A percentile compares a stretch with the other conserved stretches of the same genome.
phyloP scores from a whole-genome alignment of 2,329 filamentous ascomycete genomes.

The Ophioceras dolichostomum region DNA sequence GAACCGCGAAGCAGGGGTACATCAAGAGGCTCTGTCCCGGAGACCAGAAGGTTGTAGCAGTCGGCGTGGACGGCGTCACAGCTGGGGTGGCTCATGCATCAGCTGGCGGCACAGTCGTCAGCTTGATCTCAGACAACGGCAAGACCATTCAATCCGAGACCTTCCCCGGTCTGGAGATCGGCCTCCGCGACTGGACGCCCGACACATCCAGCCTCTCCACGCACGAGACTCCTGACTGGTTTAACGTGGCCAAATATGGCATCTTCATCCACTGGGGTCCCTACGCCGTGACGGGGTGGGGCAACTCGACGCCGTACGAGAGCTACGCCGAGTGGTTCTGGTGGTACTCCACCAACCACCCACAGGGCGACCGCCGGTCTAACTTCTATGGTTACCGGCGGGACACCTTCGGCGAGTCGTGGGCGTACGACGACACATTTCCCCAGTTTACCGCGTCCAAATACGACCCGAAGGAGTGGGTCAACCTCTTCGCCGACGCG shows the following conservation, averaged over 20 bases:
- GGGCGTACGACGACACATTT: constrained; percentile 19
- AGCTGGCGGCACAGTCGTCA: too few relatives aligned
- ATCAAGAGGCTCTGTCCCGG: constrained; percentile 28
- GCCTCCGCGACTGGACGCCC: constrained; percentile 17
- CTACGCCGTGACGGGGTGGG: constrained; percentile 44
- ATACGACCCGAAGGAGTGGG: constrained; percentile 14
- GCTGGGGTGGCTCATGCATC: too few relatives aligned
- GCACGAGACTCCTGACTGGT: constrained; percentile 38
- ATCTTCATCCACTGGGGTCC: constrained; percentile 51
- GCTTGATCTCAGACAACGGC: too few relatives aligned
- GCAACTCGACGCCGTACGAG: constrained; percentile 26
- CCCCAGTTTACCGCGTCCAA: constrained; percentile 11
- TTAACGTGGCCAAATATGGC: constrained; percentile 40
- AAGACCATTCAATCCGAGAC: constrained; percentile 6
- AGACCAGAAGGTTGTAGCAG: constrained; percentile 25
- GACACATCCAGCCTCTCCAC: constrained; percentile 17
- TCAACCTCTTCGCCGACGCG: constrained; percentile 22
- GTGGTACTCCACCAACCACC: constrained; percentile 33
- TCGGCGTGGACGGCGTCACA: constrained; percentile 18
- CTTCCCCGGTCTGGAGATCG: constrained; percentile 16
- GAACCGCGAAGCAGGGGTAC: constrained; percentile 24
- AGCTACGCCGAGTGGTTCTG: constrained; percentile 35
- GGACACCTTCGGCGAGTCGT: constrained; percentile 3
- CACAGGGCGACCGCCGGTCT: constrained; percentile 26
- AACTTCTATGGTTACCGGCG: constrained; percentile 32